Evolutionary conservation across 495 filamentous ascomycete species (phyloP), one percentile per base, ranked within the genome.

Genomic region (Lophium mytilinum): DNA sequence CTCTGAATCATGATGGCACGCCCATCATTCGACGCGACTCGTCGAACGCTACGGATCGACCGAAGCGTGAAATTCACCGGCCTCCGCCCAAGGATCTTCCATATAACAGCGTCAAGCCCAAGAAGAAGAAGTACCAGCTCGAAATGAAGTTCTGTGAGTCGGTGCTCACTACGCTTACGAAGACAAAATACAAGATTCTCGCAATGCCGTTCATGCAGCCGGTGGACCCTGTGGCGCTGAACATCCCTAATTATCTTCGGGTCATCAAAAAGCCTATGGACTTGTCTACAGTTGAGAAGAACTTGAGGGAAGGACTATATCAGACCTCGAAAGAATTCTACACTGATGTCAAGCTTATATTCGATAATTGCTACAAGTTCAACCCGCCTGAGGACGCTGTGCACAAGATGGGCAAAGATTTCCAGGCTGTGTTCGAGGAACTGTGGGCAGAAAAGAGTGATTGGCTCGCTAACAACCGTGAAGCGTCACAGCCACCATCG

Each of bases 211-310:
- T 98, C 72, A 73, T 87, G 62, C 69, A 72, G 4, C 88, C 92
- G 0, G 93, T 98, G 14, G 93, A 98, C 63, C 92, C 94, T 0
- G 91, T 96, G 19, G 92, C 90, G 4, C 73, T 96, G 56, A 91
- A 94, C 71, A 96, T 98, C 55, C 93, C 93, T 1, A 81, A 85
- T 15, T 98, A 98, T 66, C 89, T 90, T 69, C 90, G 85, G 62
- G 73, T 97, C 61, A 87, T 98, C 71, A 96, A 94, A 75, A 87
- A 90, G 65, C 93, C 93, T 1, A 98, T 97, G 93, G 93, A 98
- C 64, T 73, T 98, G 21, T 73, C 77, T 3, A 96, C 89, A 9
- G 83, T 94, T 62, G 72, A 76, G 52, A 72, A 75, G 49, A 96
- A 95, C 70, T 76, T 95, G 18, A 81, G 83, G 53, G 76, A 79